phyloP scores from a whole-genome alignment of 768 basidiomycete genomes.

The Agaricus sinodeliciosus region DNA sequence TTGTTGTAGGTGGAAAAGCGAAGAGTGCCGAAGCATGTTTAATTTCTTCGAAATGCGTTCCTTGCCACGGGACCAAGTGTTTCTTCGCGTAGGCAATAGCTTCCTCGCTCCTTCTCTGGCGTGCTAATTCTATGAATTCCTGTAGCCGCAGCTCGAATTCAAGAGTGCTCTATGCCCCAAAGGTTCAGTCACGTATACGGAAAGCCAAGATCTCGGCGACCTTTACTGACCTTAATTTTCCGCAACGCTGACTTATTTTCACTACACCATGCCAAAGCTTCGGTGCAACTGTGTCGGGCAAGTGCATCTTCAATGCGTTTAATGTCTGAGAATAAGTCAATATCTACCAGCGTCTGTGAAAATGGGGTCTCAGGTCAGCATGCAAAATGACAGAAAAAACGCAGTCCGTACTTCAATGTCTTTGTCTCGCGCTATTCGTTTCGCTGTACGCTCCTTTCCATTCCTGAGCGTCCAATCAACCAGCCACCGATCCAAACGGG shows the following conservation, averaged over 20 bases:
- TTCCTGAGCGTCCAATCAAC: conserved; percentile 88
- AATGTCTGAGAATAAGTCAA: conserved; percentile 88
- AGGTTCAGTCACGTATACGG: not conserved
- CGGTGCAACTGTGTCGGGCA: conserved; percentile 66
- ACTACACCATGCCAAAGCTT: conserved; percentile 92
- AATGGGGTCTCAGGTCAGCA: conserved; percentile 2
- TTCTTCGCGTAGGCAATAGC: conserved; percentile 85
- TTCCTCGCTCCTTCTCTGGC: conserved; percentile 54
- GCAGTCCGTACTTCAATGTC: conserved; percentile 62
- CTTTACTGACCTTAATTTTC: conserved; percentile 68
- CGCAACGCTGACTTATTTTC: conserved; percentile 92
- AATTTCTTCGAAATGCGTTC: conserved; percentile 74
- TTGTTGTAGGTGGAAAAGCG: conserved; percentile 65
- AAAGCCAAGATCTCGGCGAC: not conserved
- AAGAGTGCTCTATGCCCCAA: conserved; percentile 65
- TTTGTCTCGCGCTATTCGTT: conserved; percentile 66
- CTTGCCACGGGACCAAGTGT: conserved; percentile 75
- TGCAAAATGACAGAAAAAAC: conserved; percentile 8
- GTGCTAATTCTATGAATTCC: conserved; percentile 90
- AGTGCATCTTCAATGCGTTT: conserved; percentile 81
- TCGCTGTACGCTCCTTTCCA: conserved; percentile 74
- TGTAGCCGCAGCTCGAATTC: conserved; percentile 96
- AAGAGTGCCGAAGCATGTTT: conserved; percentile 71
- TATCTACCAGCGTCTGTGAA: conserved; percentile 75
- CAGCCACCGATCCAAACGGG: conserved; percentile 79